Base-by-base conservation (phyloP, 1,139 yeast species). In the Kodamaea ohmeri region DNA sequence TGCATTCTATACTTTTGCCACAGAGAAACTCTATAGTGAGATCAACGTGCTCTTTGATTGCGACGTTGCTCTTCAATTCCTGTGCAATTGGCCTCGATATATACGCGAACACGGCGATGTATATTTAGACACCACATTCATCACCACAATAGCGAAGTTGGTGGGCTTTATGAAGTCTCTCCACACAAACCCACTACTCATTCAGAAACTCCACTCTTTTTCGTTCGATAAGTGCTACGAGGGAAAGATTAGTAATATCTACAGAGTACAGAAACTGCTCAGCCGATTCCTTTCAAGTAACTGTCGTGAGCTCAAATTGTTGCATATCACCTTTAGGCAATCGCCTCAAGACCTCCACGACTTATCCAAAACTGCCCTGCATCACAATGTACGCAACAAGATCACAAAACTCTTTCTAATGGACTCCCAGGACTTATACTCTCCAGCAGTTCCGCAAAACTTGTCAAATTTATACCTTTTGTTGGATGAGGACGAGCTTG, bases 301-400 rank as follows among this genome's bases (percentile, higher is more conserved):
- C 34, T 55, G 67, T 24, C 32, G 39, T 2, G 57, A 56, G 29
- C 48, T 65, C 38, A 59, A 55, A 37, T 63, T 65, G 39, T 46
- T 66, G 22, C 71, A 66, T 40, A 63, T 65, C 28, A 60, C 70
- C 3, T 65, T 65, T 40, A 42, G 55, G 19, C 67, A 65, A 39
- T 61, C 58, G 39, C 34, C 50, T 11, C 44, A 43, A 13, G 68
- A 69, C 1, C 51, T 62, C 12, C 44, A 40, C 6, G 52, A 57
- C 36, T 48, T 64, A 24, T 56, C 63, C 11, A 41, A 43, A 12
- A 65, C 65, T 37, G 45, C 63, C 20, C 40, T 43, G 27, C 48
- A 58, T 37, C 41, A 38, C 14, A 60, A 62, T 41, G 47, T 65
- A n/a, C 46, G 72, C 27, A 51, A 51, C 34, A 52, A 51, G 39